Evolutionary conservation across 306 rosid genomes (phyloP).

Genomic region (Pterocarpus santalinus): DNA sequence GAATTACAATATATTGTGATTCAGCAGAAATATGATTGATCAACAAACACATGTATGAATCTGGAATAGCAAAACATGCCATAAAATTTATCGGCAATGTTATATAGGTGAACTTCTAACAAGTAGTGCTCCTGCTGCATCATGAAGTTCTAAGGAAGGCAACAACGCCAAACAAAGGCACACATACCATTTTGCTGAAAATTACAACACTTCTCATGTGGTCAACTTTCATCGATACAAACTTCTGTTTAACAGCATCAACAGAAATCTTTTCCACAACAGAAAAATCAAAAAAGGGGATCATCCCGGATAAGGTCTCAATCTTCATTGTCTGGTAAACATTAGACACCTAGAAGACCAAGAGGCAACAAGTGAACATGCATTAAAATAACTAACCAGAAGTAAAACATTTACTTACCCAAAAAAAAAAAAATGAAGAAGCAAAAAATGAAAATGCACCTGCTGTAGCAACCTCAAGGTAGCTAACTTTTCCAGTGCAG

Average conservation of each 20-base stretch:
- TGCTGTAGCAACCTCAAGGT: slow-evolving; percentile 96
- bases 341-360: slow-evolving; percentile 71
- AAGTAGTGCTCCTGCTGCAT: neutral
- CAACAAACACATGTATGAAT: neutral
- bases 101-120: neutral
- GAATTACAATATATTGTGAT: neutral
- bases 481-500: slow-evolving; percentile 81
- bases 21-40: slow-evolving; percentile 16
- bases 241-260: slow-evolving; percentile 93
- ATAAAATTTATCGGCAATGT: neutral
- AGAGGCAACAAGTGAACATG: slow-evolving; percentile 1
- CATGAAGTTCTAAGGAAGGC: neutral
- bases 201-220: slow-evolving; percentile 77
- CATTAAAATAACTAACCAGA: slow-evolving; percentile 2
- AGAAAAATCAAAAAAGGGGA: slow-evolving; percentile 84
- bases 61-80: neutral
- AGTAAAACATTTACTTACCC: neutral
- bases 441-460: slow-evolving; percentile 54
- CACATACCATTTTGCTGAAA: slow-evolving; percentile 54
- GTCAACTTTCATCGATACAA: slow-evolving; percentile 89
- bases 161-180: neutral
- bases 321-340: slow-evolving; percentile 91
- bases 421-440: neutral
- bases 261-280: slow-evolving; percentile 87
- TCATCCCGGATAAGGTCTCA: slow-evolving; percentile 76